Percentiles rank a stretch among this genome's conserved stretches.
Evolutionary conservation across 768 basidiomycete species (phyloP).

Genomic region (Boletus rex-veris): DNA sequence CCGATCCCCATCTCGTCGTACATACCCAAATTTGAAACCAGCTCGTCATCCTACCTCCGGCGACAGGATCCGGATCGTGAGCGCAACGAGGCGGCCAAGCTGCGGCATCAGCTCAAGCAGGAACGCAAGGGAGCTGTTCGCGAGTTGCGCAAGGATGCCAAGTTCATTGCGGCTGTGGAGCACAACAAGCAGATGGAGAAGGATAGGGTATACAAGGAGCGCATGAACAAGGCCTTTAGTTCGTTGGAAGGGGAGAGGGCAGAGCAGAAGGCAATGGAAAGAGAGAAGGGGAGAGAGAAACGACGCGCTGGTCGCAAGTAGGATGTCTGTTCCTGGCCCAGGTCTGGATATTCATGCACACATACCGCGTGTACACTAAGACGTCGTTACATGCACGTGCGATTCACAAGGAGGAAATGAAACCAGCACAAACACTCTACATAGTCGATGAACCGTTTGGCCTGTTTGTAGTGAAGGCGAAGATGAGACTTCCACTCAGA

Average conservation of each 20-base stretch:
- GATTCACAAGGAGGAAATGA: too few relatives aligned
- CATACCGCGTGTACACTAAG: too few relatives aligned
- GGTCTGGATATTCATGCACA: too few relatives aligned
- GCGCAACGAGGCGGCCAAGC: constrained; percentile 79
- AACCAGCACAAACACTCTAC: too few relatives aligned
- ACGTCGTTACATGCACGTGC: too few relatives aligned
- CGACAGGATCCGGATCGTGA: constrained; percentile 90
- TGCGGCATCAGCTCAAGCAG: constrained; percentile 88
- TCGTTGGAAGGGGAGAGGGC: constrained; percentile 84
- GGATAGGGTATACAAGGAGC: constrained; percentile 73
- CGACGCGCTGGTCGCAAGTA: constrained; percentile 73
- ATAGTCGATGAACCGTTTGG: too few relatives aligned
- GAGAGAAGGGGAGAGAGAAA: constrained; percentile 76
- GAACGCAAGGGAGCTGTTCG: constrained; percentile 96
- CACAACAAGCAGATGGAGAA: constrained; percentile 82
- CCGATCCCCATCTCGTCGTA: constrained; percentile 93
- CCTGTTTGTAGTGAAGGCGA: too few relatives aligned
- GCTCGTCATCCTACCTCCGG: constrained; percentile 70
- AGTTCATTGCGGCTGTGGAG: constrained; percentile 87
- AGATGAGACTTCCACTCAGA: too few relatives aligned
- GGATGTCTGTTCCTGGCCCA: background rate
- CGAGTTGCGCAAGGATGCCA: constrained; percentile 92
- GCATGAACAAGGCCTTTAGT: constrained; percentile 79
- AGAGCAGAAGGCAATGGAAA: constrained; percentile 90
- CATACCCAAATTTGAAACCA: constrained; percentile 87